Evolutionary conservation across 73 alveolate species (phyloP).

Genomic region (Tetrahymena elliotti): DNA sequence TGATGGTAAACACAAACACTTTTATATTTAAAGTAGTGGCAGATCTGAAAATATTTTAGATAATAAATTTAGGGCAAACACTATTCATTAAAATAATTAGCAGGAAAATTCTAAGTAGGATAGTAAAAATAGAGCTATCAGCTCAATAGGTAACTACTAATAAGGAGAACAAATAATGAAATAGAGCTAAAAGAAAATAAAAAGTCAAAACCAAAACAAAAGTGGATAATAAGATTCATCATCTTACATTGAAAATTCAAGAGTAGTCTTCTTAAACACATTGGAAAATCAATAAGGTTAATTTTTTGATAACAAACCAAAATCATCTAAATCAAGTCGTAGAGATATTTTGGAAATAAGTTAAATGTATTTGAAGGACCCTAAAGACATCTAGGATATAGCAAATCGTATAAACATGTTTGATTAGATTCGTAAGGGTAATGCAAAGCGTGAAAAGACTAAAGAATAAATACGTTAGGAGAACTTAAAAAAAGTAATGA

Average conservation of each 20-base stretch:
- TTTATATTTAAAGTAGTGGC: too few relatives aligned
- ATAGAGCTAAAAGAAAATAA: too few relatives aligned
- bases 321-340: neutral
- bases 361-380: neutral
- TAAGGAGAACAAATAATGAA: neutral
- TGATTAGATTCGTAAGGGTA: neutral
- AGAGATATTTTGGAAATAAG: neutral
- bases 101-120: neutral
- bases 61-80: neutral
- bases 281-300: neutral
- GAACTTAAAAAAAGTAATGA: neutral
- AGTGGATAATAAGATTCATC: neutral
- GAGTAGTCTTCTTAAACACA: neutral
- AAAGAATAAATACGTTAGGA: neutral
- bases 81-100: neutral
- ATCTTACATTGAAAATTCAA: neutral
- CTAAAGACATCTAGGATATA: neutral
- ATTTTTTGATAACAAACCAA: neutral
- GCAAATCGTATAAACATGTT: neutral
- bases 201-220: too few relatives aligned
- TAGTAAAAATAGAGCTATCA: neutral
- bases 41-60: neutral
- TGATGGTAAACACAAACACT: neutral
- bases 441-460: neutral
- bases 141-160: neutral